Evolutionary conservation across 306 rosid species (phyloP).

Genomic region (Carpinus viminea): DNA sequence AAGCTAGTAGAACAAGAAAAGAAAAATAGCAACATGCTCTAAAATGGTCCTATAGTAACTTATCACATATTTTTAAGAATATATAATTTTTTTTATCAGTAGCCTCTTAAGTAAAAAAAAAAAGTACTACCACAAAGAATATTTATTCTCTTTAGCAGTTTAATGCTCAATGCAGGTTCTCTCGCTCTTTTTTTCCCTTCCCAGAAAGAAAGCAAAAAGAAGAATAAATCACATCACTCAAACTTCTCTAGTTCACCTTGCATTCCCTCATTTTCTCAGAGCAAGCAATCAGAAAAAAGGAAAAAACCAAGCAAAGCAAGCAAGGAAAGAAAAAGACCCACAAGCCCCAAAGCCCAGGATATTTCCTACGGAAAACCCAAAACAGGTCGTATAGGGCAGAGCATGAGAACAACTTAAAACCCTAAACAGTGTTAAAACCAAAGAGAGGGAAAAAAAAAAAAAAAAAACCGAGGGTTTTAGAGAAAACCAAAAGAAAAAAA

Average conservation of each 20-base stretch:
- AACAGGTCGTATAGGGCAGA: neutral
- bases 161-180: neutral
- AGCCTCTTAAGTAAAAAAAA: neutral
- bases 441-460: neutral
- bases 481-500: neutral
- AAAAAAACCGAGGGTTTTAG: neutral
- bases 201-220: neutral
- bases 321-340: neutral
- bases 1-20: neutral
- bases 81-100: neutral
- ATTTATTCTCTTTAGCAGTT: neutral
- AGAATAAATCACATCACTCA: constrained; percentile 15
- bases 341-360: neutral
- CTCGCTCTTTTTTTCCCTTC: neutral
- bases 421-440: neutral
- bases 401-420: neutral
- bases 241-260: neutral
- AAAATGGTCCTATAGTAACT: neutral
- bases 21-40: neutral
- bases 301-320: constrained; percentile 3
- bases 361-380: neutral
- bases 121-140: neutral
- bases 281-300: constrained; percentile 18
- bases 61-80: neutral
- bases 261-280: neutral